Evolutionary conservation across 78 protist species (phyloP).

Genomic region (Guillardia theta): DNA sequence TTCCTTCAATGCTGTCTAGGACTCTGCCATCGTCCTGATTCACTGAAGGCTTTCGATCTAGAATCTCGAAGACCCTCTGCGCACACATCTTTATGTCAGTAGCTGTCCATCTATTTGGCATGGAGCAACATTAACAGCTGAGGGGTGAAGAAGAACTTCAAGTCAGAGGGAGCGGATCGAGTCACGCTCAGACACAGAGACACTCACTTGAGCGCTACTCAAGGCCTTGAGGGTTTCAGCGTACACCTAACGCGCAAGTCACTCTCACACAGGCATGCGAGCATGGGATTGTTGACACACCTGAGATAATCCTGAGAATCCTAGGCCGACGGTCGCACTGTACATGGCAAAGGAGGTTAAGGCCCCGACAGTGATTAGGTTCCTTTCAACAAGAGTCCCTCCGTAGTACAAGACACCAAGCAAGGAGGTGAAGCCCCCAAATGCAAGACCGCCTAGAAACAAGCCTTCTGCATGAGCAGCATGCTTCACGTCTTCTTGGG

Average conservation of each 20-base stretch:
- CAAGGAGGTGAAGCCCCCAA: not conserved
- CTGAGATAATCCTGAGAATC: not conserved
- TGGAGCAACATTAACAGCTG: no score
- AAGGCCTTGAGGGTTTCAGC: not conserved
- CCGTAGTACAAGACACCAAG: not conserved
- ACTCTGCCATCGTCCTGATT: not conserved
- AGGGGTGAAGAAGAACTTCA: no score
- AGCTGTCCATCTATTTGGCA: no score
- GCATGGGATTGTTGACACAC: no score
- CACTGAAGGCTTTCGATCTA: not conserved
- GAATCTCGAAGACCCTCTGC: not conserved
- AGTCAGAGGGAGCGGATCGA: no score
- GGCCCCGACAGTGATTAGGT: not conserved
- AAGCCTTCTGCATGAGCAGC: not conserved
- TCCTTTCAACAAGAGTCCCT: not conserved
- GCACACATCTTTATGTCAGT: no score
- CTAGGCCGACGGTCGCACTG: not conserved
- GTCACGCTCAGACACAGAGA: no score
- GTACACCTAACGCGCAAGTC: no score
- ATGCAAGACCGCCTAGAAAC: not conserved
- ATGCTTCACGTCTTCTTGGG: not conserved
- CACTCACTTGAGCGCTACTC: no score
- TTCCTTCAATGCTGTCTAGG: not conserved
- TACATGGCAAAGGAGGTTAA: not conserved
- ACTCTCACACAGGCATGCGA: no score